These are phyloP conservation scores for Strobilomyces confusus DNA, from an alignment of 768 basidiomycete genomes.

Conservation along the genomic window DNA sequence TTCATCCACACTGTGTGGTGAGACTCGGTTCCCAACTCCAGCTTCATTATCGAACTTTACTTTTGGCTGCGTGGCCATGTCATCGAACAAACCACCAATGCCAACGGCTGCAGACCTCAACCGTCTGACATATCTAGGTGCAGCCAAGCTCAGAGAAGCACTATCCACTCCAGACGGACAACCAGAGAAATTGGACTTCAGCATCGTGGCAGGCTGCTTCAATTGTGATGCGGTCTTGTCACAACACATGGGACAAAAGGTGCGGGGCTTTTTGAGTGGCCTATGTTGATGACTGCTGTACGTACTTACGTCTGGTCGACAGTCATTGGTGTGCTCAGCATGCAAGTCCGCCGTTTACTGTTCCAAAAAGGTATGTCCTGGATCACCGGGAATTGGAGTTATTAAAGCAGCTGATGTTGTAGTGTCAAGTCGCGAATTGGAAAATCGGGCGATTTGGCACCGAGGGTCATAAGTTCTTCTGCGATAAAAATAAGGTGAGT, in stretches of 20 bases:
- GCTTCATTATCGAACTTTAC: background rate
- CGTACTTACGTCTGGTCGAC: background rate
- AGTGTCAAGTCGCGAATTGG: slow-evolving; percentile 38
- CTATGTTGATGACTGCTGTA: background rate
- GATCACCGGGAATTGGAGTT: background rate
- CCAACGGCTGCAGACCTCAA: slow-evolving; percentile 25
- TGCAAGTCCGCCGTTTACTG: slow-evolving; percentile 31
- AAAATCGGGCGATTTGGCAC: slow-evolving; percentile 27
- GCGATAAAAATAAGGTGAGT: slow-evolving; percentile 33
- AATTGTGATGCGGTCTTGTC: slow-evolving; percentile 17
- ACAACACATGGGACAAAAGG: slow-evolving; percentile 16
- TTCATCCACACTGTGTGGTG: no score
- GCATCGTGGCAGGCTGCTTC: slow-evolving; percentile 21
- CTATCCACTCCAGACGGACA: slow-evolving; percentile 26
- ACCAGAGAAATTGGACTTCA: slow-evolving; percentile 28
- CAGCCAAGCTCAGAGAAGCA: slow-evolving; percentile 27
- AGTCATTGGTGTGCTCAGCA: slow-evolving; percentile 28
- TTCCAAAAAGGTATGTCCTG: slow-evolving; percentile 22
- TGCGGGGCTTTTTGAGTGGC: background rate
- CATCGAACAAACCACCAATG: slow-evolving; percentile 15
- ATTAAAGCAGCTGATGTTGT: background rate
- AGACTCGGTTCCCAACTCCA: background rate
- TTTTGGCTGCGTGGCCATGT: slow-evolving; percentile 12
- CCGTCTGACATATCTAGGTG: slow-evolving; percentile 27
- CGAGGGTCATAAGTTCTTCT: slow-evolving; percentile 32